phyloP scores from a whole-genome alignment of 257 asterid genomes.

The Salvia splendens region DNA sequence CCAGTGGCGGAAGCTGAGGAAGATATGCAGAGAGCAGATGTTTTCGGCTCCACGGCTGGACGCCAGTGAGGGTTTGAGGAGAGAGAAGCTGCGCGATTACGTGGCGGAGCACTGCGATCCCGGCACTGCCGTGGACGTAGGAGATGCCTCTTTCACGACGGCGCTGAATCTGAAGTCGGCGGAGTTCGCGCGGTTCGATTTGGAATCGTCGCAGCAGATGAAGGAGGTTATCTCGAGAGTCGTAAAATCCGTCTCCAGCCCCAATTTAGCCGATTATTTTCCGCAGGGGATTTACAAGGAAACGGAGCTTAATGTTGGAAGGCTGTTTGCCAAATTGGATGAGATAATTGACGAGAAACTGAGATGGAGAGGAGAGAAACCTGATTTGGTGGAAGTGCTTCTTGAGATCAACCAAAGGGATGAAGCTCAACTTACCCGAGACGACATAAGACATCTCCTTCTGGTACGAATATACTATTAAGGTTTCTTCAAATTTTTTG shows the following conservation, averaged over 20 bases:
- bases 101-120: slow-evolving; percentile 31
- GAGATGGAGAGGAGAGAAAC: slow-evolving; percentile 24
- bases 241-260: slow-evolving; percentile 39
- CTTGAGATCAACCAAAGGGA: slow-evolving; percentile 31
- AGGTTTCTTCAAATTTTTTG: too few relatives aligned
- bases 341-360: slow-evolving; percentile 42
- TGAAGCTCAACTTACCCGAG: slow-evolving; percentile 30
- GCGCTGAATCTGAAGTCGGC: slow-evolving; percentile 51
- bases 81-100: slow-evolving; percentile 39
- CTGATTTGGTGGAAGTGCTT: slow-evolving; percentile 42
- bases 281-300: slow-evolving; percentile 48
- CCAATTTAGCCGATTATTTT: slow-evolving; percentile 53
- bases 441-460: slow-evolving; percentile 34
- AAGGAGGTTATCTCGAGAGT: slow-evolving; percentile 52
- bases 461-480: slow-evolving; percentile 34
- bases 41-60: slow-evolving; percentile 44
- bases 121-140: slow-evolving; percentile 46
- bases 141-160: slow-evolving; percentile 46
- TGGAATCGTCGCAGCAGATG: slow-evolving; percentile 55
- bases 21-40: slow-evolving; percentile 43
- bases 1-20: slow-evolving; percentile 45
- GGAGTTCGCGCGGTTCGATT: slow-evolving; percentile 46
- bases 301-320: slow-evolving; percentile 33
- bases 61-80: slow-evolving; percentile 36
- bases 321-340: slow-evolving; percentile 39